Base-by-base conservation (phyloP, 2,329 filamentous ascomycete genomes). In the Ophiocordyceps australis region DNA sequence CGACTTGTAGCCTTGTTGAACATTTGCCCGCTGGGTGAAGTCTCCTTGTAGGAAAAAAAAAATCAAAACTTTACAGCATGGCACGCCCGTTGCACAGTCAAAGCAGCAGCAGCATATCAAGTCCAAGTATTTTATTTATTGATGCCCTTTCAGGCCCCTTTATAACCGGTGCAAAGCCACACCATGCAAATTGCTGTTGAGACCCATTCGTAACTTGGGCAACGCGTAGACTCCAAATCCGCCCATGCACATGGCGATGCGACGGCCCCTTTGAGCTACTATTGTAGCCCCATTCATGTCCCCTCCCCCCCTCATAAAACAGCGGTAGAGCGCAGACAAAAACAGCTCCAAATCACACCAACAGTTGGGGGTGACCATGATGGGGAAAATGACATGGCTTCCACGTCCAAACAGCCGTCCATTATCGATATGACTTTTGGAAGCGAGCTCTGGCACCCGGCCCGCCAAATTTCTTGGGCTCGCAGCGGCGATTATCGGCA, bases 361-460 rank as follows among this genome's bases (percentile, higher is more conserved):
- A 4, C 19, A 20, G 19, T 20, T 12, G 19, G 19, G 19, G n/a
- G n/a, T n/a, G n/a, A n/a, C n/a, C n/a, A n/a, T n/a, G n/a, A n/a
- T n/a, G n/a, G n/a, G n/a, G n/a, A n/a, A n/a, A n/a, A n/a, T n/a
- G n/a, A n/a, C n/a, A n/a, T n/a, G n/a, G n/a, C n/a, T n/a, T n/a
- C n/a, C n/a, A 20, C 19, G 19, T 25, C 17, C 29, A 29, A n/a
- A 11, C 12, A 17, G 30, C 35, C 35, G 38, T 29, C 32, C 23
- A 47, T 82, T 86, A 93, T 85, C 85, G 82, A 76, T 94, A 93
- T 46, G 85, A 93, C 71, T 94, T 94, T 71, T 95, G 86, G 85
- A 82, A 95, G 57, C 85, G 78, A 54, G 86, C 69, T 55, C 86
- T 78, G 55, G 89, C 86, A 74, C 86, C 86, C 49, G 73, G 78